phyloP scores from a whole-genome alignment of 495 filamentous ascomycete species.

The Podospora conica region DNA sequence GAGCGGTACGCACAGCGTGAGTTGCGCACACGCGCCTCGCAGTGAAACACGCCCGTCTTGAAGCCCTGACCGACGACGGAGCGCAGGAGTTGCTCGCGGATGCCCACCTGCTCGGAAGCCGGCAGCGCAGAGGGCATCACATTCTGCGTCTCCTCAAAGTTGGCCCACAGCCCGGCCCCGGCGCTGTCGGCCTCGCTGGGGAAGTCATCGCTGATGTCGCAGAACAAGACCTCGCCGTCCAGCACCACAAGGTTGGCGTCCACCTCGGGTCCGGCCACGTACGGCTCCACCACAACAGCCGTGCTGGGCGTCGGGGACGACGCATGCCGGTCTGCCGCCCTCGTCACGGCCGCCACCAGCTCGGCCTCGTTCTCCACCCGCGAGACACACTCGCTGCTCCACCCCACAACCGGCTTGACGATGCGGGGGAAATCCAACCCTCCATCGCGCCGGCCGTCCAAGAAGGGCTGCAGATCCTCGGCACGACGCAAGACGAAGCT shows the following conservation, averaged over 20 bases:
- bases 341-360: slow-evolving; percentile 24
- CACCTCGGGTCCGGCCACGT: slow-evolving; percentile 37
- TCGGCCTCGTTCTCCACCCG: slow-evolving; percentile 29
- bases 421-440: slow-evolving; percentile 33
- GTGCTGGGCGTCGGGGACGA: slow-evolving; percentile 14
- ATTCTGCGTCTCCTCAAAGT: slow-evolving; percentile 24
- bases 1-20: slow-evolving; percentile 10
- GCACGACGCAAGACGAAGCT: slow-evolving; percentile 11
- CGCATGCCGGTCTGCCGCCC: slow-evolving; percentile 16
- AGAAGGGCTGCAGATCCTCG: slow-evolving; percentile 6
- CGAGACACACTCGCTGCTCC: slow-evolving; percentile 38
- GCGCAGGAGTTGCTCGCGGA: slow-evolving; percentile 14
- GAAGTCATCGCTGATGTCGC: slow-evolving; percentile 39
- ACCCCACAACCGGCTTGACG: slow-evolving; percentile 42
- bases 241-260: slow-evolving; percentile 39
- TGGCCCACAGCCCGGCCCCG: slow-evolving; percentile 2
- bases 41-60: slow-evolving; percentile 31
- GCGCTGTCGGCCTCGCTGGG: slow-evolving; percentile 29
- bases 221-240: slow-evolving; percentile 36
- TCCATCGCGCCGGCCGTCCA: neutral
- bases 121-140: slow-evolving; percentile 22
- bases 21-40: slow-evolving; percentile 25
- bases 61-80: slow-evolving; percentile 26
- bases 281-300: slow-evolving; percentile 25
- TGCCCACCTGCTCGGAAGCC: slow-evolving; percentile 10